Conservation (phyloP, 257 asterid species). For the Fraxinus excelsior region DNA sequence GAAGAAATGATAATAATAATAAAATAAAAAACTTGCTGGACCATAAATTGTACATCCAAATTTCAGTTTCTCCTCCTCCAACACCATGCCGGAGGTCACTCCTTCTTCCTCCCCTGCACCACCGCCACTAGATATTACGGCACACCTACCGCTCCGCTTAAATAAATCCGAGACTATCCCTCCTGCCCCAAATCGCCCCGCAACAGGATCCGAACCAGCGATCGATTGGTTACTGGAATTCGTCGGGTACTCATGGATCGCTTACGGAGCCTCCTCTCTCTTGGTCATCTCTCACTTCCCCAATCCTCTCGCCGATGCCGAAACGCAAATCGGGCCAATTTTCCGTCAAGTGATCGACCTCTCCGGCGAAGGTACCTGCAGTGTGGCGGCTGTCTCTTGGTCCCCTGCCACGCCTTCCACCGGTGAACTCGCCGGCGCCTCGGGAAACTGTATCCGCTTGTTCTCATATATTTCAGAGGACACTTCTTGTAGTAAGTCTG, state of each 20-base stretch:
- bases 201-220: slow-evolving; percentile 48
- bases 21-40: background rate
- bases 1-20: too few relatives aligned
- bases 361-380: slow-evolving; percentile 42
- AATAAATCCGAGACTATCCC: slow-evolving; percentile 68
- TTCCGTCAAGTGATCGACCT: slow-evolving; percentile 80
- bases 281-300: slow-evolving; percentile 86
- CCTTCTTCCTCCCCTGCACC: background rate
- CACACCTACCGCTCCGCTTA: slow-evolving; percentile 68
- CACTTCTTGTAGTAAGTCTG: slow-evolving; percentile 56
- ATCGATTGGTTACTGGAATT: slow-evolving; percentile 78
- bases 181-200: slow-evolving; percentile 66
- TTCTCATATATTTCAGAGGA: slow-evolving; percentile 47
- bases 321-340: slow-evolving; percentile 64
- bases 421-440: slow-evolving; percentile 82
- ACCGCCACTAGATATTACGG: slow-evolving; percentile 30
- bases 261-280: slow-evolving; percentile 84
- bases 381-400: slow-evolving; percentile 75
- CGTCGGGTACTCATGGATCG: slow-evolving; percentile 85
- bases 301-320: slow-evolving; percentile 65
- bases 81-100: background rate
- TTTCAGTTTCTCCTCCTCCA: slow-evolving; percentile 4
- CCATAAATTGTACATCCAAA: background rate
- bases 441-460: slow-evolving; percentile 55
- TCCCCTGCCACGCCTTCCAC: slow-evolving; percentile 75